Conservation (phyloP, 176 grass and related monocot genomes). For the bread wheat (Triticum aestivum) region IWGSC_CS_RefSeq_v2.1 NC_057797.1:608857190-608857689, state of each 20-base stretch:
- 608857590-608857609: neutral
- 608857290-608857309: too few relatives aligned
- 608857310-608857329: neutral
- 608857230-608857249: too few relatives aligned
- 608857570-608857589: neutral
- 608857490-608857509: slow-evolving; percentile 1
- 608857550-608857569: neutral
- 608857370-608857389: neutral
- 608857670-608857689: neutral
- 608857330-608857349: neutral
- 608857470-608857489: neutral
- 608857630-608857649: neutral
- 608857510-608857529: neutral
- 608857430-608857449: neutral
- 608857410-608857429: neutral
- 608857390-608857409: neutral
- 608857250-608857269: too few relatives aligned
- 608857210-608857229: too few relatives aligned
- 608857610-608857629: neutral
- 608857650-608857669: neutral
- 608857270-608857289: too few relatives aligned
- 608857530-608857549: neutral
- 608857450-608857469: neutral
- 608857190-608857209: too few relatives aligned
- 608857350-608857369: neutral